Base-by-base conservation (phyloP, 129 eudicot species). In the Smallanthus sonchifolius region DNA sequence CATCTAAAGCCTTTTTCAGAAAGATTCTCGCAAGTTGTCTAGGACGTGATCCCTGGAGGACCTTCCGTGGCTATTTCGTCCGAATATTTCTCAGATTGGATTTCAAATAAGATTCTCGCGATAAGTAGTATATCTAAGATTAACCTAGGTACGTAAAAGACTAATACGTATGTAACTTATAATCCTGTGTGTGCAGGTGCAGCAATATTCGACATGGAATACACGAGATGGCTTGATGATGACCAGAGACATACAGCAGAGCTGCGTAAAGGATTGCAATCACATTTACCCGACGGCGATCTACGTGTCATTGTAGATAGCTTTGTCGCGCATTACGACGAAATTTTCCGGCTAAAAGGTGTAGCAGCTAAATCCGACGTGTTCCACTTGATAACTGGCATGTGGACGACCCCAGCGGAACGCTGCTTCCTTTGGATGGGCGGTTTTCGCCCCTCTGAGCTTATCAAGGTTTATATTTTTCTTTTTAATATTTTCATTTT, bases 391-490 rank as follows among this genome's bases (percentile, higher is more conserved):
- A 83, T 90, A 40, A 90, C 85, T 0, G 99, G 99, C 68, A 85
- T 94, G 96, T 94, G 99, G 99, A 82, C 96, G 10, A 86, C 97
- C 68, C 93, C 99, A n/a, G 99, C 97, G 3, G 99, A 94, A 70
- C 96, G 86, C 24, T 88, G 87, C 86, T 86, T 89, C 85, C 86
- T 89, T 10, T 89, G 91, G 96, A 82, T 89, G 87, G 91, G 91
- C 11, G 96, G 91, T 28, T 86, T 86, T 60, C 80, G 87, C 10
- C 96, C 91, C 5, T 89, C 96, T 4, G 89, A 86, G 7, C 84
- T 89, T 4, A 89, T 89, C 78, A 86, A 84, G 89, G 93, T 88
- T 65, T 4, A 34, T 2, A 4, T 32, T 32, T 57, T 3, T 7
- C 48, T 10, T 43, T 44, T 14, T 61, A 24, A 24, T 24, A 24